Percentiles rank a stretch among this genome's conserved stretches.
Conservation (phyloP, 345 rosid genomes). For the Eucalyptus cloeziana region DNA sequence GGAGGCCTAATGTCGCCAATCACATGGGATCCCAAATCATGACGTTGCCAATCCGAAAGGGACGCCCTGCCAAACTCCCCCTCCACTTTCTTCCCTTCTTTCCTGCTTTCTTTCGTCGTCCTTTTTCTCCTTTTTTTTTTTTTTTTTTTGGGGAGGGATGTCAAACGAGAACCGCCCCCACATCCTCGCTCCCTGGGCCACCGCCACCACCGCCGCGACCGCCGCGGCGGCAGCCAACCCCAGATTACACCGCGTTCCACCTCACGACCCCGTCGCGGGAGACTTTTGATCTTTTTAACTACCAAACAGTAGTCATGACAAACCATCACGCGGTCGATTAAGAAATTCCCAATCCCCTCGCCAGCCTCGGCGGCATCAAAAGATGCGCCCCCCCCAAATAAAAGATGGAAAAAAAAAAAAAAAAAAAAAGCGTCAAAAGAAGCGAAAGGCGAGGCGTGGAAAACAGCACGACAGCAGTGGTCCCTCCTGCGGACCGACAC, state of each 20-base stretch:
- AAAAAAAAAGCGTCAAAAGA: neutral
- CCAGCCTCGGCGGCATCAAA: neutral
- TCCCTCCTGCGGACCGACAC: neutral
- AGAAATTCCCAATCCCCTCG: neutral
- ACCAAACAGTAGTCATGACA: neutral
- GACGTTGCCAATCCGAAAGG: neutral
- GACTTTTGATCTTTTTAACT: rapidly evolving
- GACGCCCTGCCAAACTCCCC: neutral
- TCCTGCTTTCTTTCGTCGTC: neutral
- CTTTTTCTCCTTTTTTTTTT: too few relatives aligned
- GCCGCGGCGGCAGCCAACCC: neutral
- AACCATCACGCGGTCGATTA: neutral
- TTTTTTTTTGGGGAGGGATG: neutral
- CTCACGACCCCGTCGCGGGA: neutral
- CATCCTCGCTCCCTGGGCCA: neutral
- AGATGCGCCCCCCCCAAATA: neutral
- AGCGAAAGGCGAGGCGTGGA: neutral
- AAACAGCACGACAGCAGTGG: neutral
- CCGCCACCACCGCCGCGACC: neutral
- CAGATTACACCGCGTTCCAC: neutral
- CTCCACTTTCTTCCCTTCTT: neutral
- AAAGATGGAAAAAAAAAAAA: neutral
- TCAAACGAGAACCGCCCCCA: neutral
- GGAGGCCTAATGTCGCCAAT: neutral
- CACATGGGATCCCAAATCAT: neutral